Evolutionary conservation across 257 asterid genomes (phyloP).

Genomic region (Ilex asprella): DNA sequence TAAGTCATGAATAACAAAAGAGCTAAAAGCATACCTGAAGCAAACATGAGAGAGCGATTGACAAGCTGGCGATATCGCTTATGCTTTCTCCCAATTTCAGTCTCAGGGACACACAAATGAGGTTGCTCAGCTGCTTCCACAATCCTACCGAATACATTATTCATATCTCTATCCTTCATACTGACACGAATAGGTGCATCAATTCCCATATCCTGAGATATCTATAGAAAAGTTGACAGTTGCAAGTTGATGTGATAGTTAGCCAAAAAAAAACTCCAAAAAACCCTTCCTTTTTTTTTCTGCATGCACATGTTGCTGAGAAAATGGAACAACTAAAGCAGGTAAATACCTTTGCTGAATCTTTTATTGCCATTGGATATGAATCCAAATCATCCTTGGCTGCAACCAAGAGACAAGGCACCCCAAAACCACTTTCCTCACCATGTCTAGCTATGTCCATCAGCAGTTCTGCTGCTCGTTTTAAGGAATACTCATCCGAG

Average conservation of each 20-base stretch:
- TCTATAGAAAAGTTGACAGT: slow-evolving; percentile 28
- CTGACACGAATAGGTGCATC: slow-evolving; percentile 83
- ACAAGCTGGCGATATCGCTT: slow-evolving; percentile 54
- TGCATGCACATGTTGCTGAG: slow-evolving; percentile 9
- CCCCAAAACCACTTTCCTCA: slow-evolving; percentile 61
- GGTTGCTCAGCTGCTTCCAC: slow-evolving; percentile 81
- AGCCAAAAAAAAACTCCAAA: not conserved
- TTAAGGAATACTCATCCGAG: slow-evolving; percentile 71
- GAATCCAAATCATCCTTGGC: slow-evolving; percentile 78
- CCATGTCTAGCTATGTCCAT: slow-evolving; percentile 65
- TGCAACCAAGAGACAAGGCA: slow-evolving; percentile 90
- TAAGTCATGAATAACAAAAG: not conserved
- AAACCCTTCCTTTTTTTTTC: not conserved
- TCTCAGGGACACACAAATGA: slow-evolving; percentile 84
- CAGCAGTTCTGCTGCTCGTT: slow-evolving; percentile 75
- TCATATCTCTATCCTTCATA: slow-evolving; percentile 73
- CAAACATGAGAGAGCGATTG: slow-evolving; percentile 53
- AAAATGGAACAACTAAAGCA: slow-evolving; percentile 10
- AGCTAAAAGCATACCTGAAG: slow-evolving; percentile 51
- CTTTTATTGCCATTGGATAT: slow-evolving; percentile 48
- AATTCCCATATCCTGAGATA: slow-evolving; percentile 77
- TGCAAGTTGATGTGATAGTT: not conserved
- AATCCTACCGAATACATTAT: slow-evolving; percentile 70
- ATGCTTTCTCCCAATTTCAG: slow-evolving; percentile 65
- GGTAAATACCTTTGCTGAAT: slow-evolving; percentile 61